Evolutionary conservation across 306 rosid species (phyloP).

Genomic region (Prosopis cineraria): DNA sequence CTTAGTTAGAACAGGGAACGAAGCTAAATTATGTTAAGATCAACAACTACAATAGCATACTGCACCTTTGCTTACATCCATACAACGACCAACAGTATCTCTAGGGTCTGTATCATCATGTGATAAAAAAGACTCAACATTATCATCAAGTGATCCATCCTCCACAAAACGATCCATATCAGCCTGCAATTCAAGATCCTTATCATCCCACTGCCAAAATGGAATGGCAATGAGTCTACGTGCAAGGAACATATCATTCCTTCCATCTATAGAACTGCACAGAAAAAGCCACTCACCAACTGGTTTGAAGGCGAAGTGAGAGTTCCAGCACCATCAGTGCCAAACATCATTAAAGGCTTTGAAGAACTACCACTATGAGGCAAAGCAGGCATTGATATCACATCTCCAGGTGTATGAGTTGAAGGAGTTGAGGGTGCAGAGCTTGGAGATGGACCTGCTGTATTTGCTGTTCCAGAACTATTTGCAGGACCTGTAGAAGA

Average conservation of each 20-base stretch:
- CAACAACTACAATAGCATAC: conserved; percentile 33
- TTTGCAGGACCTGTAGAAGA: conserved; percentile 99
- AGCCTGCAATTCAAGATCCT: conserved; percentile 98
- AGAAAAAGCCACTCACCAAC: conserved; percentile 70
- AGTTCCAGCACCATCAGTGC: conserved; percentile 78
- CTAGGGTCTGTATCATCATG: conserved; percentile 94
- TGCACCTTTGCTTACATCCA: conserved; percentile 98
- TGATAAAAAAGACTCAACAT: conserved; percentile 97
- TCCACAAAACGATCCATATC: conserved; percentile 96
- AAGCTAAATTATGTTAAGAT: background rate
- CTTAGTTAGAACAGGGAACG: background rate
- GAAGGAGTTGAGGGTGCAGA: conserved; percentile 99
- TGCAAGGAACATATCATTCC: conserved; percentile 61
- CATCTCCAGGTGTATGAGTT: conserved; percentile 96
- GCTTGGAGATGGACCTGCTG: conserved; percentile 98
- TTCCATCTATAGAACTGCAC: conserved; percentile 41
- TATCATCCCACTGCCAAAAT: conserved; percentile 99
- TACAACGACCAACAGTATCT: conserved; percentile 89
- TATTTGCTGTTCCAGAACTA: conserved; percentile 97
- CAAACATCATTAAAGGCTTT: conserved; percentile 85
- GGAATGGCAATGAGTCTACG: conserved; percentile 84
- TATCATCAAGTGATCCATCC: conserved; percentile 96
- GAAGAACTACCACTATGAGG: conserved; percentile 89
- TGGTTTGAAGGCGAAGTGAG: conserved; percentile 94
- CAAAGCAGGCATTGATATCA: conserved; percentile 90